Evolutionary conservation across 2,329 filamentous ascomycete species (phyloP).

Genomic region (Dothideomycetidae sp.): DNA sequence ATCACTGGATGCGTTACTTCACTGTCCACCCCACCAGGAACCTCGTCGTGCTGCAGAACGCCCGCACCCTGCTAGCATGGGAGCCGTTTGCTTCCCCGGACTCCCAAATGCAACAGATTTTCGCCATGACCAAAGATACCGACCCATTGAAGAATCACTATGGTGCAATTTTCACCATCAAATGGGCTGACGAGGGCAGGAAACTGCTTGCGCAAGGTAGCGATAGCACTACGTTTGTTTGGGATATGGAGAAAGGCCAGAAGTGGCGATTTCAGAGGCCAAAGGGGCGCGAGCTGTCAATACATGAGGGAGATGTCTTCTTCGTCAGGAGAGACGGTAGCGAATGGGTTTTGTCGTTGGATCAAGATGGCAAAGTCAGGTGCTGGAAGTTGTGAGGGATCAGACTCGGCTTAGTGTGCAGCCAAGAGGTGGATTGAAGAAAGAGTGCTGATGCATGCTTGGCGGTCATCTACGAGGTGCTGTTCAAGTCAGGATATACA

Average conservation of each 20-base stretch:
- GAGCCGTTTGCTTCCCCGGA: background rate
- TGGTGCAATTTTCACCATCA: background rate
- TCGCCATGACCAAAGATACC: background rate
- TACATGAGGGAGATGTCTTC: background rate
- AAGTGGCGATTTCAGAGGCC: constrained; percentile 4
- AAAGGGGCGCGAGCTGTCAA: background rate
- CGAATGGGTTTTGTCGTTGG: background rate
- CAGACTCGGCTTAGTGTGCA: too few species aligned
- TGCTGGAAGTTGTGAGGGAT: too few species aligned
- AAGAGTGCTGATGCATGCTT: too few species aligned
- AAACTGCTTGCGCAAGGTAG: background rate
- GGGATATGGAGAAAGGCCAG: background rate
- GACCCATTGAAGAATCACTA: background rate
- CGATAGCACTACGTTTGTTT: background rate
- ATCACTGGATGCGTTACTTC: background rate
- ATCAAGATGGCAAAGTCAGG: background rate
- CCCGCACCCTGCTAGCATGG: background rate
- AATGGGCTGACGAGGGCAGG: constrained; percentile 1
- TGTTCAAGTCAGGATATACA: too few species aligned
- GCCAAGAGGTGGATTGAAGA: too few species aligned
- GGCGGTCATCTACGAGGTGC: too few species aligned
- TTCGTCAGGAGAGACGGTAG: background rate
- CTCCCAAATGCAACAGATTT: background rate
- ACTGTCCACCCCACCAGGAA: background rate
- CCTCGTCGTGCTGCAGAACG: background rate